These are phyloP conservation scores for Starmerella bombicola DNA, from an alignment of 805 yeast genomes.

Conservation along the genomic window DNA sequence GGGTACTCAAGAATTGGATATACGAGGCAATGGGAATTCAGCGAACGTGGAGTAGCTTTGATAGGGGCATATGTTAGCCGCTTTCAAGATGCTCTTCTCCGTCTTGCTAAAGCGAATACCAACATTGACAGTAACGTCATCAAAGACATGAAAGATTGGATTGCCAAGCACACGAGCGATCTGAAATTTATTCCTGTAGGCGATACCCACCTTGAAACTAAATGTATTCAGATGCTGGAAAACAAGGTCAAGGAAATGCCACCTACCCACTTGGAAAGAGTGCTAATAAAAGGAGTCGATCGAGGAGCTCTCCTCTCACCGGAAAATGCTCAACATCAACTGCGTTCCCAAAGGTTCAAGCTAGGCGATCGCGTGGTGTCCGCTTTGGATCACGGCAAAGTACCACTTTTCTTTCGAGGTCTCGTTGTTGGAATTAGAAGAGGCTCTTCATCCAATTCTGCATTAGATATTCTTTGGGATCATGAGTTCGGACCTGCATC, in stretches of 20 bases:
- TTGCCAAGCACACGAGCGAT: conserved; percentile 34
- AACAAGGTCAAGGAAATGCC: conserved; percentile 16
- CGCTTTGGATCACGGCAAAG: conserved; percentile 76
- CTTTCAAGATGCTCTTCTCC: conserved; percentile 39
- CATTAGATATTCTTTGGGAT: conserved; percentile 75
- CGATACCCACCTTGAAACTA: conserved; percentile 62
- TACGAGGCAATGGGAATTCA: conserved; percentile 64
- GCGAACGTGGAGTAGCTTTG: conserved; percentile 57
- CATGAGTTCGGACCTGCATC: conserved; percentile 71
- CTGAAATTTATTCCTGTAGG: conserved; percentile 59
- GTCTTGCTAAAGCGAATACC: neutral
- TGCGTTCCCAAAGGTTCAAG: conserved; percentile 62
- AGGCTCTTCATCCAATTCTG: conserved; percentile 31
- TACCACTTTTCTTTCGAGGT: conserved; percentile 77
- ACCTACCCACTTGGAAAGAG: conserved; percentile 35
- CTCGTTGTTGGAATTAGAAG: conserved; percentile 62
- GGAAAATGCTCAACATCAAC: conserved; percentile 51
- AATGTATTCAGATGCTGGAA: conserved; percentile 58
- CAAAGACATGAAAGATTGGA: conserved; percentile 33
- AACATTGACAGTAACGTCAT: conserved; percentile 22
- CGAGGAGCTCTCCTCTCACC: conserved; percentile 72
- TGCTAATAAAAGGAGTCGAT: conserved; percentile 65
- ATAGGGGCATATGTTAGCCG: conserved; percentile 45
- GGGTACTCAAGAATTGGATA: conserved; percentile 65
- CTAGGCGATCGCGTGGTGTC: conserved; percentile 86